Evolutionary conservation across 306 rosid species (phyloP).

Genomic region (Pyrus pyrifolia): DNA sequence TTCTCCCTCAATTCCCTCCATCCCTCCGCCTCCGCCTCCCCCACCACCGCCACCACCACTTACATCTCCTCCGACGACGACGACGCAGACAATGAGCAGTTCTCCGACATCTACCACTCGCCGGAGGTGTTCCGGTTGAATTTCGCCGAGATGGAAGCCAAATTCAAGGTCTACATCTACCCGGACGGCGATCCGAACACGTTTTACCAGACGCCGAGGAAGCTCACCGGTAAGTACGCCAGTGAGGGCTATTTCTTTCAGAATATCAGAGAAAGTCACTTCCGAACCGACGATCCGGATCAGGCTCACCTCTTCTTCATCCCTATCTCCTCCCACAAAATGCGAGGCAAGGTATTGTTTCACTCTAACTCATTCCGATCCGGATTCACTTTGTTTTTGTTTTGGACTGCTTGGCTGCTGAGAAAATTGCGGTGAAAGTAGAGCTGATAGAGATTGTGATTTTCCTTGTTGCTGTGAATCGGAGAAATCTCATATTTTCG

Average conservation of each 20-base stretch:
- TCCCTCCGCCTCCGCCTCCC: slow-evolving; percentile 20
- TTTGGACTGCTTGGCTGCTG: background rate
- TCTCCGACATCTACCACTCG: slow-evolving; percentile 57
- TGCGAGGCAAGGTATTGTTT: slow-evolving; percentile 84
- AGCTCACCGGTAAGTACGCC: slow-evolving; percentile 88
- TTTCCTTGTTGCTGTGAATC: slow-evolving; percentile 14
- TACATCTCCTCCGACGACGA: background rate
- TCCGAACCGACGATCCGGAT: slow-evolving; percentile 76
- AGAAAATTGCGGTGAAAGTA: background rate
- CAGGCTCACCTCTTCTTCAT: slow-evolving; percentile 85
- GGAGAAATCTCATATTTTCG: background rate
- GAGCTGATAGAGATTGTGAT: background rate
- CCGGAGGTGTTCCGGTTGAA: slow-evolving; percentile 62
- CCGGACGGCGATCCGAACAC: slow-evolving; percentile 93
- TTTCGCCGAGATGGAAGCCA: slow-evolving; percentile 72
- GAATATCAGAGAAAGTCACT: slow-evolving; percentile 74
- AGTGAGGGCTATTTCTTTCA: slow-evolving; percentile 93
- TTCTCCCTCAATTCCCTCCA: slow-evolving; percentile 54
- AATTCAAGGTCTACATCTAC: slow-evolving; percentile 79
- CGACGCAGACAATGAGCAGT: slow-evolving; percentile 14
- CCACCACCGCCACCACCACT: slow-evolving; percentile 26
- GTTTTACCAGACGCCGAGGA: slow-evolving; percentile 88
- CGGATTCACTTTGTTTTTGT: background rate
- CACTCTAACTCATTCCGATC: background rate
- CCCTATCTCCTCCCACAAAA: slow-evolving; percentile 91